Conservation (phyloP, 2,329 filamentous ascomycete species). For the Xylaria polymorpha region DNA sequence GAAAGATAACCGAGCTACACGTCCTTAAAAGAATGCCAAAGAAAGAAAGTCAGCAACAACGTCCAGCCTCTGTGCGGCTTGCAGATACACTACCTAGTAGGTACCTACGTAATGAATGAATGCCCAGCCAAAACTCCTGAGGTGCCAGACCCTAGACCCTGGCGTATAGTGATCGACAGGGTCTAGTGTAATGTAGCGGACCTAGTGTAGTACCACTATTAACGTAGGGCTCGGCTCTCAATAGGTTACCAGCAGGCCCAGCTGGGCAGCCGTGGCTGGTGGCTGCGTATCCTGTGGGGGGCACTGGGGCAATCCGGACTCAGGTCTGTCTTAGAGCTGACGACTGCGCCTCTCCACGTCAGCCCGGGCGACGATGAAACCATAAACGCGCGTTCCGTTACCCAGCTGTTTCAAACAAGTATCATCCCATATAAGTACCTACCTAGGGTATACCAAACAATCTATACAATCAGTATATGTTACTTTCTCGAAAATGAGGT, state of each 20-base stretch:
- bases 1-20: neutral
- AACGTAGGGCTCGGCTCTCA: no score
- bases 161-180: conserved; percentile 19
- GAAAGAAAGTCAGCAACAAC: conserved; percentile 11
- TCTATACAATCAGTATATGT: no score
- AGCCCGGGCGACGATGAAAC: conserved; percentile 18
- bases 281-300: conserved; percentile 8
- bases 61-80: neutral
- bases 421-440: conserved; percentile 3
- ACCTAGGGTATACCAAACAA: neutral
- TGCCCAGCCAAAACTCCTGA: conserved; percentile 7
- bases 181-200: neutral
- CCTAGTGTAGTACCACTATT: no score
- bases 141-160: conserved; percentile 9
- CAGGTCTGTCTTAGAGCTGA: conserved; percentile 11
- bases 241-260: neutral
- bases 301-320: neutral
- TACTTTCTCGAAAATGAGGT: no score
- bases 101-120: conserved; percentile 31
- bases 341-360: conserved; percentile 36
- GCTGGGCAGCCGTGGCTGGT: conserved; percentile 1
- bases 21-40: neutral
- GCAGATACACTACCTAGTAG: no score
- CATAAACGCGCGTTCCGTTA: conserved; percentile 34
- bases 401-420: conserved; percentile 20